Evolutionary conservation across 169 alveolate species (phyloP).

Genomic region (Plasmodium relictum): DNA sequence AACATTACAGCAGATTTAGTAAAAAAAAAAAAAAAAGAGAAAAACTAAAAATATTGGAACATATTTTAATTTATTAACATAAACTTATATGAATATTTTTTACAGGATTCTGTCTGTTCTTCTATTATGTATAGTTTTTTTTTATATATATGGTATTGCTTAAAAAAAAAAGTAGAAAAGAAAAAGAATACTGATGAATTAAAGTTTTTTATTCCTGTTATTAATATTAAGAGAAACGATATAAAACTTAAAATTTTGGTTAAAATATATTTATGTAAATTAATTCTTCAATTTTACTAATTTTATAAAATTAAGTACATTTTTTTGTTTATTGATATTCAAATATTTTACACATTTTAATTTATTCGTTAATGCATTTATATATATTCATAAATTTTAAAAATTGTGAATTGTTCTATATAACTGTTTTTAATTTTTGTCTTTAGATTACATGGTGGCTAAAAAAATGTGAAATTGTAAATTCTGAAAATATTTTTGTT

Average conservation of each 20-base stretch:
- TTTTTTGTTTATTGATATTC: too few species aligned
- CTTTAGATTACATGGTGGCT: constrained; percentile 76
- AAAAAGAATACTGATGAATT: constrained; percentile 4
- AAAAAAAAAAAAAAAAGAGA: constrained; percentile 29
- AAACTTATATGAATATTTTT: not conserved
- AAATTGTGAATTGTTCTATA: not conserved
- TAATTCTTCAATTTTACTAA: not conserved
- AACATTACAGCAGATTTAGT: constrained; percentile 75
- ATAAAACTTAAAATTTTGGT: constrained; percentile 74
- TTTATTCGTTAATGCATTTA: too few species aligned
- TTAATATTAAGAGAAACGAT: constrained; percentile 70
- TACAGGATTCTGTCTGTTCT: constrained; percentile 74
- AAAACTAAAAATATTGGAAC: not conserved
- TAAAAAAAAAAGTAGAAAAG: constrained; percentile 39
- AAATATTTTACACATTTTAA: too few species aligned
- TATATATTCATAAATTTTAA: not conserved
- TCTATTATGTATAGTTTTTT: constrained; percentile 72
- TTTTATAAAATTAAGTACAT: too few species aligned
- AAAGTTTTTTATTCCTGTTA: constrained; percentile 74
- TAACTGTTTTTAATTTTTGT: not conserved
- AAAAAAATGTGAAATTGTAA: constrained; percentile 41
- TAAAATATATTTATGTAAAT: constrained; percentile 1
- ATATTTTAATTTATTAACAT: not conserved
- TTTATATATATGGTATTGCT: constrained; percentile 61
- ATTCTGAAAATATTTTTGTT: constrained; percentile 53